These are phyloP conservation scores for Ziziphus jujuba DNA, from an alignment of 306 rosid species.

Conservation along the genomic window DNA sequence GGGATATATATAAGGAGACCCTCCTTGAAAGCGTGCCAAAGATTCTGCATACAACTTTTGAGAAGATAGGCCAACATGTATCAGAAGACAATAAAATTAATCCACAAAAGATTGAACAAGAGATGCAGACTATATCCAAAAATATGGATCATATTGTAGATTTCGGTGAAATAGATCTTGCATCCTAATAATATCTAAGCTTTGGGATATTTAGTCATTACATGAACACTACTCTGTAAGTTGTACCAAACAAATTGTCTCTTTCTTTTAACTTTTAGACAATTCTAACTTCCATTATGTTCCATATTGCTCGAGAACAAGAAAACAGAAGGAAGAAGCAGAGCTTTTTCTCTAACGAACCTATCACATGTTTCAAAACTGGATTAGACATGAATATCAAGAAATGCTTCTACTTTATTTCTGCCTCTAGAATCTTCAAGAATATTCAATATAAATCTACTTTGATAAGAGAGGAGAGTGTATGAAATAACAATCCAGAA, in stretches of 20 bases:
- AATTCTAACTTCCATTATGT: not conserved
- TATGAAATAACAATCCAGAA: too few relatives aligned
- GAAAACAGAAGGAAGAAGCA: not conserved
- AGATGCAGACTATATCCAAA: not conserved
- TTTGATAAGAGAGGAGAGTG: too few relatives aligned
- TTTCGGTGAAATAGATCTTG: too few relatives aligned
- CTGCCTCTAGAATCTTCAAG: too few relatives aligned
- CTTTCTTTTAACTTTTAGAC: not conserved
- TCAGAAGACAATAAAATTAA: not conserved
- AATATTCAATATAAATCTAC: too few relatives aligned
- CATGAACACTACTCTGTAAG: not conserved
- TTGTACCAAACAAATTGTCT: not conserved
- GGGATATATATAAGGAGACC: constrained; percentile 86
- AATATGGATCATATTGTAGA: not conserved
- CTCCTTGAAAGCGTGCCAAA: constrained; percentile 83
- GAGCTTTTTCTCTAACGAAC: not conserved
- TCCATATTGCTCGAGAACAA: not conserved
- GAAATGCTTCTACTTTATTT: too few relatives aligned
- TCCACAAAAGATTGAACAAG: not conserved
- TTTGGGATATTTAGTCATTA: not conserved
- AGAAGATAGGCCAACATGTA: constrained; percentile 14
- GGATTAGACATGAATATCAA: too few relatives aligned
- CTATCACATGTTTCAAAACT: too few relatives aligned
- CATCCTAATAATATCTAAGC: too few relatives aligned
- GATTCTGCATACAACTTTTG: constrained; percentile 77